A percentile compares a stretch with the other conserved stretches of the same genome.
These are phyloP conservation scores for Aspergillus brasiliensis DNA, from an alignment of 2,329 filamentous ascomycete genomes.

Conservation along the genomic window DNA sequence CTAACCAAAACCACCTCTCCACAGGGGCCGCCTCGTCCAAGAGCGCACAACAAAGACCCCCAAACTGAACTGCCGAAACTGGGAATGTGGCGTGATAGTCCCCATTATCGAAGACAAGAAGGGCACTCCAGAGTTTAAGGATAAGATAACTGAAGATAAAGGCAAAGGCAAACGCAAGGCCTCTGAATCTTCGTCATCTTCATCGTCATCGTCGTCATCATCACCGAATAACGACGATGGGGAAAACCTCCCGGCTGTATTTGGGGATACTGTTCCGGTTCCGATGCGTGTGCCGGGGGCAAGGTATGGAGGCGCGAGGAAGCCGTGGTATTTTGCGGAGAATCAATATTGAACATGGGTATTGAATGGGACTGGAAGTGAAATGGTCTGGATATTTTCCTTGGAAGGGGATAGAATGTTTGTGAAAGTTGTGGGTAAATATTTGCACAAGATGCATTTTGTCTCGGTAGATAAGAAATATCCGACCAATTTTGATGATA, in stretches of 20 bases:
- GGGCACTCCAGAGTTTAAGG: conserved; percentile 6
- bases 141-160: conserved; percentile 21
- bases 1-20: neutral
- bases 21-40: conserved; percentile 74
- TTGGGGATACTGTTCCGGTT: conserved; percentile 45
- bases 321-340: conserved; percentile 30
- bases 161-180: conserved; percentile 21
- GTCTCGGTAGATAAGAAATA: too few relatives aligned
- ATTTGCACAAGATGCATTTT: too few relatives aligned
- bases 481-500: too few relatives aligned
- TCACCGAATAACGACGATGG: conserved; percentile 6
- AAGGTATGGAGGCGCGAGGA: conserved; percentile 19
- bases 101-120: conserved; percentile 49
- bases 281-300: conserved; percentile 46
- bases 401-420: too few relatives aligned
- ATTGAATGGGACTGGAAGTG: too few relatives aligned
- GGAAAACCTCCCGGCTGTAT: conserved; percentile 29
- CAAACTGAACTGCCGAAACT: conserved; percentile 85
- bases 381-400: too few relatives aligned
- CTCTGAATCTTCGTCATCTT: neutral
- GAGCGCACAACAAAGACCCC: conserved; percentile 67
- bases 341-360: neutral
- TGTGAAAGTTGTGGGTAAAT: too few relatives aligned
- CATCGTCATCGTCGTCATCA: neutral
- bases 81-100: conserved; percentile 90